Conservation (phyloP, 129 eudicot genomes). For the Ambrosia trifida region DNA sequence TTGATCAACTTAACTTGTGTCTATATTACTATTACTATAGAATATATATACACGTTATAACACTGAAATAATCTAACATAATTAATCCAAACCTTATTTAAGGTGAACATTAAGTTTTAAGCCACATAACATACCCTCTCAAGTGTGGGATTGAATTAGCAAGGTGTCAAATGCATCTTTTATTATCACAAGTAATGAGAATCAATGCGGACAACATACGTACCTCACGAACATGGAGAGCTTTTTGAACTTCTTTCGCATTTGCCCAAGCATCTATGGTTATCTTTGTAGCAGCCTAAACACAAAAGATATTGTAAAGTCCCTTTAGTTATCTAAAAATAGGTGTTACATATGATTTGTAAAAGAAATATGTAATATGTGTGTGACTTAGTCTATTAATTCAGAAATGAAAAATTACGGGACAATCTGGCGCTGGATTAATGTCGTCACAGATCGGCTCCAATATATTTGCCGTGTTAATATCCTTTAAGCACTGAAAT, state of each 20-base stretch:
- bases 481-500: slow-evolving; percentile 20
- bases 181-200: background rate
- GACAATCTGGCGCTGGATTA: slow-evolving; percentile 23
- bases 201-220: background rate
- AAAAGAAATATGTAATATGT: no score
- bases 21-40: no score
- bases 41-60: no score
- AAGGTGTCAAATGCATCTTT: background rate
- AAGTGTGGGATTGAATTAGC: background rate
- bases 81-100: background rate
- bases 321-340: background rate
- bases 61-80: background rate
- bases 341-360: background rate
- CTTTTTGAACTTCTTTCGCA: slow-evolving; percentile 23
- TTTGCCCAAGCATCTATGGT: slow-evolving; percentile 19
- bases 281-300: slow-evolving; percentile 14
- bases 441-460: slow-evolving; percentile 15
- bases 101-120: no score
- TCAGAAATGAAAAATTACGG: slow-evolving; percentile 19
- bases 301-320: background rate
- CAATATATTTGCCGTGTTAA: slow-evolving; percentile 11
- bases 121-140: no score
- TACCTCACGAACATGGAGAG: slow-evolving; percentile 45
- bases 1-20: no score
- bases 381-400: background rate